Percentiles rank a stretch among this genome's conserved stretches.
phyloP scores from a whole-genome alignment of 1,139 yeast species.

The Saccharomyces hybrid region DNA sequence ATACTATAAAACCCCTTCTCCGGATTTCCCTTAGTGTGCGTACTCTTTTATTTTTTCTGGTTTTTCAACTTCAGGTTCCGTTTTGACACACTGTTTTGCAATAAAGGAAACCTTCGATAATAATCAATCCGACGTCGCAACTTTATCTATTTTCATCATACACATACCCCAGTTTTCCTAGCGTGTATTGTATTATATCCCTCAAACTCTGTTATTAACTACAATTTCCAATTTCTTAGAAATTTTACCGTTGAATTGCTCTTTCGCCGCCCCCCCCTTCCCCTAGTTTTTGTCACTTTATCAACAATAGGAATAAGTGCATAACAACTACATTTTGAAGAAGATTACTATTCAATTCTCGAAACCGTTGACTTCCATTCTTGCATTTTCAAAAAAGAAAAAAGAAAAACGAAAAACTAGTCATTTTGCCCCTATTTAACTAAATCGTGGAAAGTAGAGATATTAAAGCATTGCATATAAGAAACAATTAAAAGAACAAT shows the following conservation, averaged over 20 bases:
- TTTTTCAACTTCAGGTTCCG: background rate
- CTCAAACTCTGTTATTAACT: background rate
- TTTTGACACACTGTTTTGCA: background rate
- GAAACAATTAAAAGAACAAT: slow-evolving; percentile 25
- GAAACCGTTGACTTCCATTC: background rate
- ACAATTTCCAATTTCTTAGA: background rate
- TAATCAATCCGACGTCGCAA: background rate
- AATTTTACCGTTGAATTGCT: background rate
- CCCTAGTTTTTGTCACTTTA: background rate
- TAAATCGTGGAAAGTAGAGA: background rate
- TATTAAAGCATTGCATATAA: background rate
- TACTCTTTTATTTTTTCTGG: background rate
- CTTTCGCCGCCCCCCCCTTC: background rate
- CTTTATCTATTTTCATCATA: background rate
- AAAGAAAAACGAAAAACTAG: background rate
- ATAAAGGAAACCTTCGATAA: background rate
- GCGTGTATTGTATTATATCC: background rate
- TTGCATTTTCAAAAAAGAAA: background rate
- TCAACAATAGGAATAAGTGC: background rate
- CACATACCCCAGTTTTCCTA: background rate
- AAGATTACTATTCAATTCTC: background rate
- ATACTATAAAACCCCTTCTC: background rate
- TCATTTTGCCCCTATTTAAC: background rate
- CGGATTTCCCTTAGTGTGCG: background rate
- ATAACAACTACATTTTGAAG: background rate